Percentiles rank a stretch among this genome's conserved stretches.
phyloP scores from a whole-genome alignment of 2,329 filamentous ascomycete species.

The Biscogniauxia mediterranea region DNA sequence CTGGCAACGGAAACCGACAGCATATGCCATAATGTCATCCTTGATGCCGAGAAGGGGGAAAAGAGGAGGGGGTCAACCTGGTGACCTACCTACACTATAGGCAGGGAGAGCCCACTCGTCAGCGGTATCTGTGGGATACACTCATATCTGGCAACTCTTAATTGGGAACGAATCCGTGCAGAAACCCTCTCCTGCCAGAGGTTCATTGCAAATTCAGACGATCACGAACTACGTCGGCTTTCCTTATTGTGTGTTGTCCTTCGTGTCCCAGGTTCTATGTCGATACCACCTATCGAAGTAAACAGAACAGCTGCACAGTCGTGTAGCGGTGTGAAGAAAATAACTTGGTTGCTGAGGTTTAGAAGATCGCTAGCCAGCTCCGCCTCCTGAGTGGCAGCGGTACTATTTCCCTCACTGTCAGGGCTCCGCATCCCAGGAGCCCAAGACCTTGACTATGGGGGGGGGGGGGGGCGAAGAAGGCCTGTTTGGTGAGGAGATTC shows the following conservation, averaged over 20 bases:
- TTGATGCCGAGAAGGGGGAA: neutral
- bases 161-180: neutral
- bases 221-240: neutral
- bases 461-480: neutral
- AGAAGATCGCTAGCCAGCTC: neutral
- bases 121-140: neutral
- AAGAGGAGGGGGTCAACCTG: too few species aligned
- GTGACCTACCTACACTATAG: neutral
- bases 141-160: neutral
- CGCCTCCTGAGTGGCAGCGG: neutral
- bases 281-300: neutral
- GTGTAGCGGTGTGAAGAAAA: neutral
- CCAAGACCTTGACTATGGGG: neutral
- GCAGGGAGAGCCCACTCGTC: neutral
- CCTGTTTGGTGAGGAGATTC: neutral
- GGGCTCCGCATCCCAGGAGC: neutral
- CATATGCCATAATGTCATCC: neutral
- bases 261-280: neutral
- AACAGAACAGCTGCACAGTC: neutral
- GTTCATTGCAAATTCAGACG: neutral
- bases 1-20: neutral
- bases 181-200: neutral
- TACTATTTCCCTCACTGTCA: neutral
- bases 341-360: neutral
- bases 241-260: neutral